These are phyloP conservation scores for Fraxinus sp. DNA, from an alignment of 305 asterid species.

Conservation along the genomic window DNA sequence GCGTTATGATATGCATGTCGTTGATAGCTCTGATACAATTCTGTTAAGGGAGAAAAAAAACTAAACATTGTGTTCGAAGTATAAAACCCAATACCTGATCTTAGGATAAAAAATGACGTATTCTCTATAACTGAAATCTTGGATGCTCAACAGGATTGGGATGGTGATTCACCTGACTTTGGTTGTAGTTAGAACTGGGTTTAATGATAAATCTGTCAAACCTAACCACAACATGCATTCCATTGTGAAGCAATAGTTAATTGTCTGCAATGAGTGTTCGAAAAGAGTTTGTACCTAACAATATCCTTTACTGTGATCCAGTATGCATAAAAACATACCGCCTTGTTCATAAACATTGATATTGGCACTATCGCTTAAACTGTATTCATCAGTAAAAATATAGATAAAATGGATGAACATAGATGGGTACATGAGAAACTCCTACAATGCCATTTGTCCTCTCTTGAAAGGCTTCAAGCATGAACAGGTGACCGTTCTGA, in stretches of 20 bases:
- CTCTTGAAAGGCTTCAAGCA: not conserved
- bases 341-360: not conserved
- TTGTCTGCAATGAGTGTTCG: not conserved
- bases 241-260: not conserved
- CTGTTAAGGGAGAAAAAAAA: not conserved
- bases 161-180: not conserved
- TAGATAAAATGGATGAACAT: not conserved
- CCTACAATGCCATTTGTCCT: not conserved
- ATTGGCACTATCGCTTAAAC: not conserved
- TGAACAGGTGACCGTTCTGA: not conserved
- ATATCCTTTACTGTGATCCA: not conserved
- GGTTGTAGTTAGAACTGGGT: not conserved
- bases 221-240: not conserved
- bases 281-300: not conserved
- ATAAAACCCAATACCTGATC: not conserved
- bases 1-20: not conserved
- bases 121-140: not conserved
- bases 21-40: not conserved
- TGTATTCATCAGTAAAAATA: not conserved
- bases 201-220: not conserved
- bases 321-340: not conserved
- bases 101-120: not conserved
- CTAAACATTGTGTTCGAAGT: not conserved
- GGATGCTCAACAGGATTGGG: not conserved
- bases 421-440: not conserved